Evolutionary conservation across 208 protist species (phyloP), one percentile per base, ranked within the genome.

Genomic region (Vickermania ingenoplastis): DNA sequence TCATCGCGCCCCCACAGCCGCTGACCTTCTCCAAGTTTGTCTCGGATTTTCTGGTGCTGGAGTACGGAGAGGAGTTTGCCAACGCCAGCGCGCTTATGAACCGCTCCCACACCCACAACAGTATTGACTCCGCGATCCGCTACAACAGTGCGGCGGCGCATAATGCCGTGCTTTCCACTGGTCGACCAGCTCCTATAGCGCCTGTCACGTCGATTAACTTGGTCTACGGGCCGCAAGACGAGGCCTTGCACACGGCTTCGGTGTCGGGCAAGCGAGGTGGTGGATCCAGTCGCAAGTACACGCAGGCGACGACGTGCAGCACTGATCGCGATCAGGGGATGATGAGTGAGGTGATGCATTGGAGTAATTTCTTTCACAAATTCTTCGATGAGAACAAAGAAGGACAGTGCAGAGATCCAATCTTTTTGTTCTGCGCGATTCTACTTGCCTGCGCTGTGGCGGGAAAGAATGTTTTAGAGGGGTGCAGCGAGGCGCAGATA

Each of bases 361-460:
- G 77, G 74, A 31, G 56, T 0, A 31, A 21, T 41, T 80, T 83
- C 62, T 83, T 83, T 45, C 48, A 57, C 25, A 27, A 22, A 5
- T 61, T 66, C 67, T 80, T 76, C 53, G 77, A 83, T 59, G 30
- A 52, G 28, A 61, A 66, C 2, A 71, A 56, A 21, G 69, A 73
- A 26, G 70, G 65, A 3, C 57, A 75, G 2, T 79, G 73, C 62
- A 53, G 69, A 14, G 73, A 83, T 5, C 69, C 72, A 17, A 1
- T 77, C 7, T 60, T 61, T 30, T 45, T 82, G n/a, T 68, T 75
- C 24, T 65, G 48, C 23, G 62, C 68, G 5, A 65, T 82, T 56
- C 62, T 82, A 21, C 70, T 78, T 28, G 75, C 75, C 24, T 82
- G 75, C 36, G 71, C 63, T 17, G 58, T 64, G 36, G 53, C 52